Conservation (phyloP, 2,329 filamentous ascomycete species). For the Pestalotiopsis sp. region DNA sequence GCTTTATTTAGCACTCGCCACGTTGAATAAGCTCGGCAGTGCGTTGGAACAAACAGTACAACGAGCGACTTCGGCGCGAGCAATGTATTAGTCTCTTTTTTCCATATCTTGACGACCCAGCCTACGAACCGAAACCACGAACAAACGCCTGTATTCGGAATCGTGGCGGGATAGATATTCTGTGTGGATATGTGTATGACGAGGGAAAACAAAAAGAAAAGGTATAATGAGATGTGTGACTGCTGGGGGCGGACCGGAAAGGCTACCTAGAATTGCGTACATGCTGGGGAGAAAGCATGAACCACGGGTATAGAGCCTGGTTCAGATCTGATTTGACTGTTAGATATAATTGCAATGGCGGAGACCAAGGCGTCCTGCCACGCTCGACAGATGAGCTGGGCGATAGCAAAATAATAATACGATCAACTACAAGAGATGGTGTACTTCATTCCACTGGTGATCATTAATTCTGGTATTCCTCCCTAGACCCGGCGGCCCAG, state of each 20-base stretch:
- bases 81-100: constrained; percentile 33
- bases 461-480: neutral
- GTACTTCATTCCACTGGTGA: too few relatives aligned
- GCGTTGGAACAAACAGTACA: too few relatives aligned
- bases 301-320: neutral
- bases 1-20: neutral
- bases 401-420: neutral
- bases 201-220: neutral
- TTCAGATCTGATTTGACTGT: neutral
- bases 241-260: neutral
- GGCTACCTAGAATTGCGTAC: neutral
- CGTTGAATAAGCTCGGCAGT: neutral
- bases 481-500: neutral
- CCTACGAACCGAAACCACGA: constrained; percentile 13
- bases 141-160: constrained; percentile 10
- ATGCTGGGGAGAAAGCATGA: neutral
- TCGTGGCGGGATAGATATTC: constrained; percentile 2
- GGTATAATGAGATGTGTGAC: neutral
- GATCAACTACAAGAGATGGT: neutral
- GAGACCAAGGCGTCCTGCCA: neutral
- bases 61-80: neutral
- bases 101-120: constrained; percentile 25
- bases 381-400: neutral
- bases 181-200: constrained; percentile 12
- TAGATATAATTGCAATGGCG: neutral